phyloP scores from a whole-genome alignment of 1,284 basidiomycete species.

The Trametes pubescens region DNA sequence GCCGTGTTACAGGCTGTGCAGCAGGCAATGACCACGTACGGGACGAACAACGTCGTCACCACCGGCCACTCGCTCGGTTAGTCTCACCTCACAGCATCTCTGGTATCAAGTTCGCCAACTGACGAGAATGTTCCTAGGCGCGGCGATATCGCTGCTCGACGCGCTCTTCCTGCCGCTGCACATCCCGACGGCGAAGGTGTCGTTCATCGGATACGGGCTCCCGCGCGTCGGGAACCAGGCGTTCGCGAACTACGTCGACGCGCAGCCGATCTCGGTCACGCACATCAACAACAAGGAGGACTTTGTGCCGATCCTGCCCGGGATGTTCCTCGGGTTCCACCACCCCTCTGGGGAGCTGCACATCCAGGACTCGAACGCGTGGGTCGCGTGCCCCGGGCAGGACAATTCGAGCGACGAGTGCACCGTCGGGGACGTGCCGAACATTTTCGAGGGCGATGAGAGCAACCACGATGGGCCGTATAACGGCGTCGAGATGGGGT shows the following conservation, averaged over 20 bases:
- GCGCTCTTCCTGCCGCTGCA: conserved; percentile 55
- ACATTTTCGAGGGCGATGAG: conserved; percentile 52
- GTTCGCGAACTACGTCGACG: conserved; percentile 64
- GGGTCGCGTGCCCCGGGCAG: conserved; percentile 59
- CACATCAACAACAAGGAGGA: conserved; percentile 45
- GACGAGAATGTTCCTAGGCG: conserved; percentile 39
- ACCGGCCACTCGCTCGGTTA: conserved; percentile 53
- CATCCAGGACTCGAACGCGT: conserved; percentile 55
- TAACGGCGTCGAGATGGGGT: conserved; percentile 61
- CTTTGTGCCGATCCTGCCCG: conserved; percentile 46
- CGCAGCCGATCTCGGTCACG: conserved; percentile 48
- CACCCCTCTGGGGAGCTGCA: conserved; percentile 69
- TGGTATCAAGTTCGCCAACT: conserved; percentile 2
- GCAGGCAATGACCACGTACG: conserved; percentile 40
- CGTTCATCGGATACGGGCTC: conserved; percentile 55
- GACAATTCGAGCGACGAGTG: conserved; percentile 63
- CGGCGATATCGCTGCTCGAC: conserved; percentile 58
- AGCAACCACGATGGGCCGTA: conserved; percentile 67
- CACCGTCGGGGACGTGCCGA: conserved; percentile 61
- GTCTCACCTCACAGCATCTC: conserved; percentile 3
- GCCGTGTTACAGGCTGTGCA: conserved; percentile 48
- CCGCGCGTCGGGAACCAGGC: conserved; percentile 72
- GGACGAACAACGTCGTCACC: conserved; percentile 43
- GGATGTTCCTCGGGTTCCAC: conserved; percentile 59
- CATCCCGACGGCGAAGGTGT: conserved; percentile 49